These are phyloP conservation scores for Gloeopeniophorella convolvens DNA, from an alignment of 768 basidiomycete genomes.

Conservation along the genomic window DNA sequence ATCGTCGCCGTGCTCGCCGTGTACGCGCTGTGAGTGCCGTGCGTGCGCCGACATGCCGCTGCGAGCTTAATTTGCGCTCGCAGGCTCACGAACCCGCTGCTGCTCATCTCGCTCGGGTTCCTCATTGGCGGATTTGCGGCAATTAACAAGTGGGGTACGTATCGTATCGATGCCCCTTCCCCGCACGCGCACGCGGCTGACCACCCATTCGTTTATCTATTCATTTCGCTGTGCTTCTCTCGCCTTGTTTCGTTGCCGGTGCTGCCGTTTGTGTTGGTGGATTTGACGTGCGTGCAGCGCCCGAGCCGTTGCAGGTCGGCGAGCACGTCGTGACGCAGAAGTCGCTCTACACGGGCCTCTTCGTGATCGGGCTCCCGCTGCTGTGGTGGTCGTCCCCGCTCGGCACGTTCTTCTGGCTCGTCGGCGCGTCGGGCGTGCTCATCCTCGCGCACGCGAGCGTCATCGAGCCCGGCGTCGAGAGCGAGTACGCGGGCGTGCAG, in stretches of 20 bases:
- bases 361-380: constrained; percentile 87
- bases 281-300: constrained; percentile 41
- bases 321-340: constrained; percentile 83
- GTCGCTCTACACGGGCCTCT: constrained; percentile 79
- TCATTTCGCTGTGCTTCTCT: no score
- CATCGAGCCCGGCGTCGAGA: constrained; percentile 93
- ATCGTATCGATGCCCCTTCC: neutral
- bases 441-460: constrained; percentile 83
- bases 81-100: constrained; percentile 78
- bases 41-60: neutral
- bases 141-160: constrained; percentile 85
- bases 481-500: constrained; percentile 81
- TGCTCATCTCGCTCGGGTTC: constrained; percentile 80
- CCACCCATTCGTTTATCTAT: no score
- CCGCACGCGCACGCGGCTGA: no score
- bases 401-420: constrained; percentile 88
- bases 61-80: constrained; percentile 1
- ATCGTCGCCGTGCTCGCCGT: constrained; percentile 73
- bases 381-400: constrained; percentile 75
- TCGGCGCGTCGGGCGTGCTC: constrained; percentile 78
- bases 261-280: neutral
- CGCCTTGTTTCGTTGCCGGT: no score
- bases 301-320: constrained; percentile 81
- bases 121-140: constrained; percentile 86
- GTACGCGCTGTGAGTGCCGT: constrained; percentile 68